Evolutionary conservation across 495 filamentous ascomycete genomes (phyloP).

Genomic region (Aspergillus funiculosus): DNA sequence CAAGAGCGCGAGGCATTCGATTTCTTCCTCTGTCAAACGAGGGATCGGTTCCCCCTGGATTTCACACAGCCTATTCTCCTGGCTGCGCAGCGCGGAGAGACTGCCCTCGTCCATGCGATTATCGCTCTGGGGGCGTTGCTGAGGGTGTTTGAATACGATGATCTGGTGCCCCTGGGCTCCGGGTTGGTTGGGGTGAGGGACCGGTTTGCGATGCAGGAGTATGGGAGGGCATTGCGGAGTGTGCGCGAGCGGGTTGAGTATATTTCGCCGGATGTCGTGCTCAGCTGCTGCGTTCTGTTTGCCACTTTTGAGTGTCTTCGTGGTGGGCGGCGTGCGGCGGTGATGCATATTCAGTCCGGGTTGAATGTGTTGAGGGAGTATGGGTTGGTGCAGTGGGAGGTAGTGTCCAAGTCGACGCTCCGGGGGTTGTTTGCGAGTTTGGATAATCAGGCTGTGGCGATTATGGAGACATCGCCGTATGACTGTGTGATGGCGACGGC

Average conservation of each 20-base stretch:
- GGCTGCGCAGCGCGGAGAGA: background rate
- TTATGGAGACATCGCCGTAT: background rate
- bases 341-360: conserved; percentile 5
- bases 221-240: background rate
- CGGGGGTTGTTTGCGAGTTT: background rate
- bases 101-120: background rate
- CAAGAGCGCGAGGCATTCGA: background rate
- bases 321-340: conserved; percentile 3
- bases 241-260: background rate
- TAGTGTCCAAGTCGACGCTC: background rate
- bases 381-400: background rate
- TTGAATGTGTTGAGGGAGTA: conserved; percentile 1
- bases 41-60: background rate
- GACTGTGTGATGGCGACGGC: background rate
- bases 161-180: background rate
- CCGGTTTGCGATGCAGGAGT: background rate
- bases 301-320: conserved; percentile 6
- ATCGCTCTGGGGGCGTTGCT: conserved; percentile 1
- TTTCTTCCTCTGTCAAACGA: background rate
- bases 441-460: conserved; percentile 6
- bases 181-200: background rate
- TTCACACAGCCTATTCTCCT: conserved; percentile 2
- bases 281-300: conserved; percentile 4
- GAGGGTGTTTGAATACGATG: background rate
- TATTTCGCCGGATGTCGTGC: background rate